These are phyloP conservation scores for Buxus sempervirens DNA, from an alignment of 164 flowering plant genomes.

Conservation along the genomic window DNA sequence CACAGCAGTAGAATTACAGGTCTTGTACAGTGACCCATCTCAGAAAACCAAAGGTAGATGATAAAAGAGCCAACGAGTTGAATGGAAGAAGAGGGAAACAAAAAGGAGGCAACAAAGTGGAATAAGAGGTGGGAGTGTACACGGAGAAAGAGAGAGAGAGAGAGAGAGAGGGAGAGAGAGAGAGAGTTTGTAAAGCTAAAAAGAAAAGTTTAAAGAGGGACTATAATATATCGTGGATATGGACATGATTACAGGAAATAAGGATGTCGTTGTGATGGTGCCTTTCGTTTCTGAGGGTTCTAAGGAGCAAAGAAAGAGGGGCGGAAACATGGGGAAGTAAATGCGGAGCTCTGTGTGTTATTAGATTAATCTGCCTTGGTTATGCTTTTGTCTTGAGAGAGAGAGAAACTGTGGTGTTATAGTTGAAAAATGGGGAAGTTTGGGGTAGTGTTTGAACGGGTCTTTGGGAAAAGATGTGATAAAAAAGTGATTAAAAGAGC, in stretches of 20 bases:
- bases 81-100: background rate
- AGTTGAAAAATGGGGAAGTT: slow-evolving; percentile 12
- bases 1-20: slow-evolving; percentile 16
- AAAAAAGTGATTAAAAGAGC: background rate
- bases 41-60: too few species aligned
- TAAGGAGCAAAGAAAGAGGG: slow-evolving; percentile 16
- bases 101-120: too few species aligned
- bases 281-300: slow-evolving; percentile 5
- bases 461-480: slow-evolving; percentile 8
- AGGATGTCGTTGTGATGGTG: background rate
- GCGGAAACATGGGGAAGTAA: slow-evolving; percentile 24
- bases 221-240: background rate
- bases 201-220: background rate
- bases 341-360: slow-evolving; percentile 10
- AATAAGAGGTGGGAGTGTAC: too few species aligned
- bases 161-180: slow-evolving; percentile 5
- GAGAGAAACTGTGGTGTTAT: slow-evolving; percentile 15
- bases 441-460: slow-evolving; percentile 19
- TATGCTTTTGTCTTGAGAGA: background rate
- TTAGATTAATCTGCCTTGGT: slow-evolving; percentile 6
- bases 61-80: background rate
- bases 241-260: too few species aligned
- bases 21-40: slow-evolving; percentile 28
- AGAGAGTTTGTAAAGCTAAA: background rate
- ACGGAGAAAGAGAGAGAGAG: background rate